Evolutionary conservation across 208 protist species (phyloP).

Genomic region (Acanthamoeba royreba): DNA sequence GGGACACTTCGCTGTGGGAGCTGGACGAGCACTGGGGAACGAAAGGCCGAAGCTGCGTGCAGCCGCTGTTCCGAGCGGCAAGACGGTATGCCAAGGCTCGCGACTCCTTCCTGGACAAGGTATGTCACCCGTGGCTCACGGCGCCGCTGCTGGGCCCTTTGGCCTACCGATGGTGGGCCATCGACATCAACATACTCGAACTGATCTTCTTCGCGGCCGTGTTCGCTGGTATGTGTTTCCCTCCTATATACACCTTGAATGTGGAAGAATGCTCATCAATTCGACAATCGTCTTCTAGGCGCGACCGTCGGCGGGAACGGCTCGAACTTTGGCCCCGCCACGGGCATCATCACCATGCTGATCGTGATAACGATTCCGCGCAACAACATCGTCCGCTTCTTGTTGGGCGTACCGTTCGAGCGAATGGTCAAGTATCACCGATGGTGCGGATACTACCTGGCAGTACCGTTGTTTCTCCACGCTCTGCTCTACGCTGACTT

Average conservation of each 20-base stretch:
- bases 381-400: neutral
- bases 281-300: neutral
- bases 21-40: neutral
- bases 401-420: slow-evolving; percentile 17
- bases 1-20: neutral
- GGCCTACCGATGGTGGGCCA: neutral
- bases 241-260: neutral
- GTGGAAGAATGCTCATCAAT: neutral
- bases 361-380: neutral
- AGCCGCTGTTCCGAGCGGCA: neutral
- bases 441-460: slow-evolving; percentile 1
- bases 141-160: neutral
- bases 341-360: neutral
- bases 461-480: neutral
- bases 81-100: neutral
- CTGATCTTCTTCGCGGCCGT: neutral
- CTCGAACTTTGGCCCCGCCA: neutral
- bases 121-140: neutral
- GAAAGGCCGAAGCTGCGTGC: neutral
- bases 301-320: neutral
- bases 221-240: neutral
- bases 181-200: slow-evolving; percentile 30
- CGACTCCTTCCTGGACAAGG: neutral
- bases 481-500: neutral
- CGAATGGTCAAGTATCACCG: slow-evolving; percentile 15